Conservation (phyloP, 2,329 filamentous ascomycete species). For the Fusarium sterilihyphosum region DNA sequence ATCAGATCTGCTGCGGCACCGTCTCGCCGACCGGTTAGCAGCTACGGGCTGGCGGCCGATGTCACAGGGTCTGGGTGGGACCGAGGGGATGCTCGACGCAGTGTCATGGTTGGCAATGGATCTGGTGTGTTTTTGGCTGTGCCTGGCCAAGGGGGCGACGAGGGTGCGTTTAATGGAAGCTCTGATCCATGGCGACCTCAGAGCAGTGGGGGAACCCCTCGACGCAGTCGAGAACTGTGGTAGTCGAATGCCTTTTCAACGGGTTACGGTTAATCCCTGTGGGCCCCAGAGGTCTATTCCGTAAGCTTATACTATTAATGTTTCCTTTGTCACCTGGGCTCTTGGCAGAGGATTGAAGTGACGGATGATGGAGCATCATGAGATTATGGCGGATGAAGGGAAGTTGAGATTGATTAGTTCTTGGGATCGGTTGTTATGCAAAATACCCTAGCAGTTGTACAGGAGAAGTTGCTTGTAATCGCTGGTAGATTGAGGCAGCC, state of each 20-base stretch:
- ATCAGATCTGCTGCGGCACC: slow-evolving; percentile 41
- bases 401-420: slow-evolving; percentile 18
- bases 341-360: slow-evolving; percentile 4
- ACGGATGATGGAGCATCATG: slow-evolving; percentile 3
- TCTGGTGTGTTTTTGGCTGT: slow-evolving; percentile 64
- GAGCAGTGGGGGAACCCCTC: slow-evolving; percentile 54
- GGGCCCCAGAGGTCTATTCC: neutral
- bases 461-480: slow-evolving; percentile 27
- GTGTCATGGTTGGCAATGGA: slow-evolving; percentile 63
- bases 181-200: slow-evolving; percentile 45
- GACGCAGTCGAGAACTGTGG: slow-evolving; percentile 40
- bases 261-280: neutral
- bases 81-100: slow-evolving; percentile 61
- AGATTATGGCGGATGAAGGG: slow-evolving; percentile 7
- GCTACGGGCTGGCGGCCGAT: slow-evolving; percentile 66
- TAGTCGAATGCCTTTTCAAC: slow-evolving; percentile 8
- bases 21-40: slow-evolving; percentile 60
- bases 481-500: slow-evolving; percentile 25
- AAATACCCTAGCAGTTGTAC: slow-evolving; percentile 36
- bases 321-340: slow-evolving; percentile 5
- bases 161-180: slow-evolving; percentile 11
- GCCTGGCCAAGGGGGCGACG: slow-evolving; percentile 47
- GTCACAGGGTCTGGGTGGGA: slow-evolving; percentile 61
- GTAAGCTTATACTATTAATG: slow-evolving; percentile 7
- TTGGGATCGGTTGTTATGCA: slow-evolving; percentile 28